These are phyloP conservation scores for Arctostaphylos glauca DNA, from an alignment of 148 eudicot species.

Conservation along the genomic window DNA sequence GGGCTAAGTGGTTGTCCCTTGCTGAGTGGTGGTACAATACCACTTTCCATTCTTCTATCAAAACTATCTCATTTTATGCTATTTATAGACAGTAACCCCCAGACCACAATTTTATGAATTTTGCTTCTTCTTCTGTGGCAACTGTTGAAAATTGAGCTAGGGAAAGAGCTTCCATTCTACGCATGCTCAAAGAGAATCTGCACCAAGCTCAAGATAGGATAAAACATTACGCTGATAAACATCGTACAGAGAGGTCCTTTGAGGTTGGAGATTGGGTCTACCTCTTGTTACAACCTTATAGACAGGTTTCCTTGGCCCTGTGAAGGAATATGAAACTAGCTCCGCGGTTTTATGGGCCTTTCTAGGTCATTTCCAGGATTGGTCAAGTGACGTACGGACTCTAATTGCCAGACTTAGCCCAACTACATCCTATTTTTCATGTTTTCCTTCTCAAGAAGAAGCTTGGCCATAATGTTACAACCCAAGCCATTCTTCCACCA, in stretches of 20 bases:
- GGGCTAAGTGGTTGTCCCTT: background rate
- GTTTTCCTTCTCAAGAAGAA: background rate
- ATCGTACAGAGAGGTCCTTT: background rate
- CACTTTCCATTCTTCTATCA: background rate
- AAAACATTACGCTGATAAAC: background rate
- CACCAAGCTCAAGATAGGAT: background rate
- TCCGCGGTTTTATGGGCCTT: background rate
- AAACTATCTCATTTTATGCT: background rate
- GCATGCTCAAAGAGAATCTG: background rate
- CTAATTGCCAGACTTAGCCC: background rate
- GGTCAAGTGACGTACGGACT: background rate
- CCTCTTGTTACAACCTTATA: slow-evolving; percentile 2
- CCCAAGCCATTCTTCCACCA: too few species aligned
- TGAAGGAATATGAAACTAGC: background rate
- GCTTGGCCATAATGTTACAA: too few species aligned
- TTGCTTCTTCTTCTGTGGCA: too few species aligned
- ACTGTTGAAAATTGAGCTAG: too few species aligned
- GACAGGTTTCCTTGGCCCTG: background rate
- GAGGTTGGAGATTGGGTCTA: slow-evolving; percentile 5
- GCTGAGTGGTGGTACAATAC: slow-evolving; percentile 18
- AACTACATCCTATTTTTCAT: background rate
- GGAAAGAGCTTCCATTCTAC: background rate
- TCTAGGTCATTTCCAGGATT: background rate
- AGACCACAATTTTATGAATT: background rate
- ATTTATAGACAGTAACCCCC: background rate